Percentiles rank a stretch among this genome's conserved stretches.
Conservation (phyloP, 2,329 filamentous ascomycete species). For the Aspergillus costaricaensis region DNA sequence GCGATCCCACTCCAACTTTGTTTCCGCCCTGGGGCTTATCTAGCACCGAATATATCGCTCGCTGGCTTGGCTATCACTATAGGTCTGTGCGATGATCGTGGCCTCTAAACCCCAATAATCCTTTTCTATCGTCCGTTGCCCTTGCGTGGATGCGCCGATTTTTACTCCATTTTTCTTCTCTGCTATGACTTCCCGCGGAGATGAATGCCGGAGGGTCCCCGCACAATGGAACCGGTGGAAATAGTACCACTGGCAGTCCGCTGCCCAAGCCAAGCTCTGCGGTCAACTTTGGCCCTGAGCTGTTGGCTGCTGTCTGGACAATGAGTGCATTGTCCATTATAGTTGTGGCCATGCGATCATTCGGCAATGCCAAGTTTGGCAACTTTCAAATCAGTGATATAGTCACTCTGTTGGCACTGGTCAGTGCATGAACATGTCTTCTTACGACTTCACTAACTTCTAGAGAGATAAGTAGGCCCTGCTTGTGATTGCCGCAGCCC, state of each 20-base stretch:
- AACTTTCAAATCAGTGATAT: conserved; percentile 1
- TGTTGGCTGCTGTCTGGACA: background rate
- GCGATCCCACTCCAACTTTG: background rate
- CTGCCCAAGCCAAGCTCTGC: background rate
- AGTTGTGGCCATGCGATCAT: background rate
- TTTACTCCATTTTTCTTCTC: no score
- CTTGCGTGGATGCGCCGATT: background rate
- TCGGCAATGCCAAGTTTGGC: background rate
- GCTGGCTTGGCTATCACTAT: background rate
- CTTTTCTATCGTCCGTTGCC: background rate
- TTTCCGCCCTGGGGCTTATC: background rate
- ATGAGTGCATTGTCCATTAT: conserved; percentile 3
- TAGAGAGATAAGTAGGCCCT: background rate
- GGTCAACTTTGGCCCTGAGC: background rate
- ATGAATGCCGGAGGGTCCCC: background rate
- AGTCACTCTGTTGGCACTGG: background rate
- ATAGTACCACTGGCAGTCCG: background rate
- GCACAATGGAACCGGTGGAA: background rate
- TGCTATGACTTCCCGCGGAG: background rate
- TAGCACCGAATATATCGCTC: background rate
- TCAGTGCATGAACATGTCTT: background rate
- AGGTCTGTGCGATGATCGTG: background rate
- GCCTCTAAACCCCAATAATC: background rate
- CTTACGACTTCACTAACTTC: background rate
- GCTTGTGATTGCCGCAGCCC: background rate